phyloP scores from a whole-genome alignment of 2,329 filamentous ascomycete genomes.

The Fusarium sp. region DNA sequence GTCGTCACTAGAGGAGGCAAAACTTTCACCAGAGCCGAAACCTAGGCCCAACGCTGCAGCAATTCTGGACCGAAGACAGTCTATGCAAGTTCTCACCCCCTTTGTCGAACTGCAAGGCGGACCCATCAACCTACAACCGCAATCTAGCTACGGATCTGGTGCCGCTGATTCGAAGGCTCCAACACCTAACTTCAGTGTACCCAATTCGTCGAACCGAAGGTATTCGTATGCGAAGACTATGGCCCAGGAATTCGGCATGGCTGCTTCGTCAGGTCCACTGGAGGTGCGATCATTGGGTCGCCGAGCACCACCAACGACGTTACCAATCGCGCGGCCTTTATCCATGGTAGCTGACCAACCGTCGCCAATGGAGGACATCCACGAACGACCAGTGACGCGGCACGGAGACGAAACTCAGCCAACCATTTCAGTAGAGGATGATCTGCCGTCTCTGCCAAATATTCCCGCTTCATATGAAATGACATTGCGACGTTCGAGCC shows the following conservation, averaged over 20 bases:
- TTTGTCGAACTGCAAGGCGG: slow-evolving; percentile 53
- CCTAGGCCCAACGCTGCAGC: slow-evolving; percentile 63
- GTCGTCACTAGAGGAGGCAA: slow-evolving; percentile 33
- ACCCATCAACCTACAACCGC: slow-evolving; percentile 36
- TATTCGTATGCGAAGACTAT: slow-evolving; percentile 53
- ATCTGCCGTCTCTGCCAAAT: slow-evolving; percentile 24
- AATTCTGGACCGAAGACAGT: slow-evolving; percentile 62
- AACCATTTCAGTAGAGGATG: slow-evolving; percentile 19
- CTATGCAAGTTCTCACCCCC: slow-evolving; percentile 58
- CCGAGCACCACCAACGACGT: slow-evolving; percentile 54
- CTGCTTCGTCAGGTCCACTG: slow-evolving; percentile 19
- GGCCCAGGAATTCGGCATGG: slow-evolving; percentile 30
- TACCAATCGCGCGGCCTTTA: slow-evolving; percentile 61
- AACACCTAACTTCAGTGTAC: slow-evolving; percentile 65
- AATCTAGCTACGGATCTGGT: slow-evolving; percentile 34
- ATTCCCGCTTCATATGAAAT: slow-evolving; percentile 20
- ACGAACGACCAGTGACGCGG: slow-evolving; percentile 45
- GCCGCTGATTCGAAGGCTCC: slow-evolving; percentile 23
- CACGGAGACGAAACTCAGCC: slow-evolving; percentile 38
- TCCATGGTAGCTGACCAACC: slow-evolving; percentile 66
- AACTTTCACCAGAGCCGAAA: slow-evolving; percentile 48
- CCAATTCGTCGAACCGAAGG: slow-evolving; percentile 57
- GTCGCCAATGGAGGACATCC: slow-evolving; percentile 48
- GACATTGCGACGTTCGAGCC: slow-evolving; percentile 39
- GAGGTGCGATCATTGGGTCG: slow-evolving; percentile 34